Base-by-base conservation (phyloP, 768 basidiomycete genomes). In the Mycena galopus region DNA sequence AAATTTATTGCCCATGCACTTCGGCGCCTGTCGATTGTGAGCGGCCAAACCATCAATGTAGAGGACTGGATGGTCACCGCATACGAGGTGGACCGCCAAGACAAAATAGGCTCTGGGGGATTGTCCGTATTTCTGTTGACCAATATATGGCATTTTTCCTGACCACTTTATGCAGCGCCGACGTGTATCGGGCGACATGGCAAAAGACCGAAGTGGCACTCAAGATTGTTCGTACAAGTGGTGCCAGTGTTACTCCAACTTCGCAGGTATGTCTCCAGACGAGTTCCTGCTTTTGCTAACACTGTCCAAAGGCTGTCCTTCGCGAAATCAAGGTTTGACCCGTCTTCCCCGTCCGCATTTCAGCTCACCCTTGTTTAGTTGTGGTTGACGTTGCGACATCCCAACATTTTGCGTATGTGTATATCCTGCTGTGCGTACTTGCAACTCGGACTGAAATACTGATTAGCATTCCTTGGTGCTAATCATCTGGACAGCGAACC, bases 51-150 rank as follows among this genome's bases (percentile, higher is more conserved):
- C 2, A 8, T 66, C 21, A 17, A 55, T 19, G 8, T 61, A 19
- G 69, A 76, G 19, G 37, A 39, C 25, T 73, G 72, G 72, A 73
- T 59, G 55, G 56, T 73, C 30, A 57, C 70, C 17, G 21, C 37
- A n/a, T 63, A 86, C 82, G 65, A 85, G 79, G 44, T 83, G 82
- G 70, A 79, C 77, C 72, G 80, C 81, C 73, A 83, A 77, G 77
- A 87, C 83, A 80, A 85, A 81, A 78, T 88, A 85, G 74, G 87
- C 12, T 59, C 35, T 5, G 73, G 65, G 14, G 72, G 73, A 29
- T 75, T 73, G 66, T 75, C 37, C 50, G 63, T 63, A 10, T 11
- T 21, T 19, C 4, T 16, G 17, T 21, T 14, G 11, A 25, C 7
- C 23, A 51, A 27, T 10, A 44, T 21, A n/a, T n/a, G 7, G 35